Evolutionary conservation across 2,329 filamentous ascomycete species (phyloP).

Genomic region (Colletotrichum tofieldiae): DNA sequence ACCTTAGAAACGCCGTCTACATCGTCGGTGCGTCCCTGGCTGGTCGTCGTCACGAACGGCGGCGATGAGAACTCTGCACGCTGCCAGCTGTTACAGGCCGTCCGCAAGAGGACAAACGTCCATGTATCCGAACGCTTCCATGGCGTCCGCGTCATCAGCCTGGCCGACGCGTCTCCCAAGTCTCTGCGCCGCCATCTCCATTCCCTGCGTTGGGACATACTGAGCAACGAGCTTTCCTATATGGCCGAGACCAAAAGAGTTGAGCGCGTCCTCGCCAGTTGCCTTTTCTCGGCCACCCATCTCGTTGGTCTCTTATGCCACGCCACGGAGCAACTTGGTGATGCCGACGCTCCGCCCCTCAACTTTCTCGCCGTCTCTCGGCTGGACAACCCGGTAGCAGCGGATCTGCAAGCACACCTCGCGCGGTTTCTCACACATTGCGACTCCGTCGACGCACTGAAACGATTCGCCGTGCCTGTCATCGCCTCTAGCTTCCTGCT

Average conservation of each 20-base stretch:
- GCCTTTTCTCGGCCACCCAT: slow-evolving; percentile 26
- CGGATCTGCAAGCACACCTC: slow-evolving; percentile 13
- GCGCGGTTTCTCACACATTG: background rate
- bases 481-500: slow-evolving; percentile 27
- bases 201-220: slow-evolving; percentile 10
- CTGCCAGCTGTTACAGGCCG: background rate
- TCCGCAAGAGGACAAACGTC: background rate
- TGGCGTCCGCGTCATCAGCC: slow-evolving; percentile 5
- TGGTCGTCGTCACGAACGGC: slow-evolving; percentile 10
- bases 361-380: slow-evolving; percentile 17
- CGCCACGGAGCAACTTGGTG: background rate
- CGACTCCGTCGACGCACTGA: slow-evolving; percentile 3
- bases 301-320: slow-evolving; percentile 13
- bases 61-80: background rate
- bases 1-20: background rate
- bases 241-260: background rate
- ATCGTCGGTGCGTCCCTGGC: slow-evolving; percentile 2
- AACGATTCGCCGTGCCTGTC: slow-evolving; percentile 3
- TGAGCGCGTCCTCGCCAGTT: background rate
- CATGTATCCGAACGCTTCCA: slow-evolving; percentile 7
- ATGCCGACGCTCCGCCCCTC: background rate
- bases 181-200: background rate
- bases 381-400: background rate
- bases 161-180: background rate
- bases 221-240: slow-evolving; percentile 18